Evolutionary conservation across 73 alveolate genomes (phyloP).

Genomic region (Loxodes magnus): DNA sequence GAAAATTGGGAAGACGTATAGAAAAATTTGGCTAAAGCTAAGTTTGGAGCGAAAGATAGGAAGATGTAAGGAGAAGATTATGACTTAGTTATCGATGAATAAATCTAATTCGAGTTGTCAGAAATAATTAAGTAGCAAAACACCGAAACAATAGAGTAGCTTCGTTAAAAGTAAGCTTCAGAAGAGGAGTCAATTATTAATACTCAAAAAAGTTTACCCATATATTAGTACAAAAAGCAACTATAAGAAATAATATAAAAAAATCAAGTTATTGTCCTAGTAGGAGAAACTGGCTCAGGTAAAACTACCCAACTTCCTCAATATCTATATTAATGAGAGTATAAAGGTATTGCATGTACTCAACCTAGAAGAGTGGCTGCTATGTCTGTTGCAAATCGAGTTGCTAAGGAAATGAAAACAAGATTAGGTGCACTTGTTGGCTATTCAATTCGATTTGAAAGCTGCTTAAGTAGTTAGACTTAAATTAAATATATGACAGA

Average conservation of each 20-base stretch:
- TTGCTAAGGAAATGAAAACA: constrained; percentile 92
- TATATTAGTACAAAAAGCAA: constrained; percentile 72
- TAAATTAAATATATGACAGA: constrained; percentile 98
- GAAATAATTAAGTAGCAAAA: constrained; percentile 23
- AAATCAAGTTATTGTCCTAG: constrained; percentile 75
- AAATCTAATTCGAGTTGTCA: constrained; percentile 22
- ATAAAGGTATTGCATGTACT: constrained; percentile 94
- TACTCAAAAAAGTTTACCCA: constrained; percentile 60
- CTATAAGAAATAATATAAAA: constrained; percentile 67
- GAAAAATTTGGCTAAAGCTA: constrained; percentile 58
- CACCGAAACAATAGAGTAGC: constrained; percentile 18
- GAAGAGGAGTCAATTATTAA: constrained; percentile 18
- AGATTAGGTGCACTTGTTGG: constrained; percentile 99
- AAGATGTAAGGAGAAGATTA: constrained; percentile 26
- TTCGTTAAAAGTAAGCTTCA: too few species aligned
- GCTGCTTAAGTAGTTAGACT: constrained; percentile 83
- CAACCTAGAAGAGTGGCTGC: constrained; percentile 99
- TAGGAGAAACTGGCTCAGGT: constrained; percentile 98
- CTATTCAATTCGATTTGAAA: constrained; percentile 97
- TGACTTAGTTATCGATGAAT: constrained; percentile 18
- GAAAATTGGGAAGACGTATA: constrained; percentile 84
- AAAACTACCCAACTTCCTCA: constrained; percentile 95
- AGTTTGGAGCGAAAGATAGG: constrained; percentile 20
- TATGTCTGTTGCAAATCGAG: constrained; percentile 99
- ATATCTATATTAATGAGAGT: constrained; percentile 95